Evolutionary conservation across 768 basidiomycete species (phyloP).

Genomic region (Candolleomyces efflorescens): DNA sequence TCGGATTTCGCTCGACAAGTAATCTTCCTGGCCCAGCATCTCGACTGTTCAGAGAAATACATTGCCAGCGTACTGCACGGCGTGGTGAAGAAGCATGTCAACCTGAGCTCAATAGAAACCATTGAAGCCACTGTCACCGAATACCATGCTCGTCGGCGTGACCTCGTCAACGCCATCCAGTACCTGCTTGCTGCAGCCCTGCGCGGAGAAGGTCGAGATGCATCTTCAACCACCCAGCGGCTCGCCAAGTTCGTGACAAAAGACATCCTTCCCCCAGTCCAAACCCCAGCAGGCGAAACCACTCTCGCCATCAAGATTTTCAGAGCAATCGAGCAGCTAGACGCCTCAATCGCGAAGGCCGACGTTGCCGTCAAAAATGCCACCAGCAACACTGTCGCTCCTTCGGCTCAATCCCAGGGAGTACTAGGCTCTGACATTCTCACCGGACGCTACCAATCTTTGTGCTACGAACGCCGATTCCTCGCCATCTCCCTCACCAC

Average conservation of each 20-base stretch:
- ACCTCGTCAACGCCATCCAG: conserved; percentile 66
- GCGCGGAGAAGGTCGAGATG: conserved; percentile 37
- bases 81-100: conserved; percentile 61
- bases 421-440: conserved; percentile 64
- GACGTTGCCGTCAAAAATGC: conserved; percentile 61
- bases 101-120: conserved; percentile 49
- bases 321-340: conserved; percentile 58
- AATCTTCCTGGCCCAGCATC: conserved; percentile 74
- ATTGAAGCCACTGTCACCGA: conserved; percentile 65
- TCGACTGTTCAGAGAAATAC: conserved; percentile 80
- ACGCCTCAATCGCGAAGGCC: conserved; percentile 46
- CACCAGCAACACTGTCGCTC: conserved; percentile 52
- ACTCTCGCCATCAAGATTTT: conserved; percentile 55
- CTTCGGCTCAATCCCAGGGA: conserved; percentile 52
- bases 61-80: conserved; percentile 64
- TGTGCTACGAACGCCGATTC: conserved; percentile 69
- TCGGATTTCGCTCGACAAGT: conserved; percentile 75
- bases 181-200: conserved; percentile 65
- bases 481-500: conserved; percentile 62
- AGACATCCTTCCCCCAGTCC: conserved; percentile 45
- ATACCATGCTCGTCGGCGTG: conserved; percentile 66
- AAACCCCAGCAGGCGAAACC: conserved; percentile 30
- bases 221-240: conserved; percentile 46
- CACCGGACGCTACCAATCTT: conserved; percentile 63
- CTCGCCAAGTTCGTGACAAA: conserved; percentile 51